Evolutionary conservation across 768 basidiomycete genomes (phyloP).

Genomic region (Lepiota subincarnata): DNA sequence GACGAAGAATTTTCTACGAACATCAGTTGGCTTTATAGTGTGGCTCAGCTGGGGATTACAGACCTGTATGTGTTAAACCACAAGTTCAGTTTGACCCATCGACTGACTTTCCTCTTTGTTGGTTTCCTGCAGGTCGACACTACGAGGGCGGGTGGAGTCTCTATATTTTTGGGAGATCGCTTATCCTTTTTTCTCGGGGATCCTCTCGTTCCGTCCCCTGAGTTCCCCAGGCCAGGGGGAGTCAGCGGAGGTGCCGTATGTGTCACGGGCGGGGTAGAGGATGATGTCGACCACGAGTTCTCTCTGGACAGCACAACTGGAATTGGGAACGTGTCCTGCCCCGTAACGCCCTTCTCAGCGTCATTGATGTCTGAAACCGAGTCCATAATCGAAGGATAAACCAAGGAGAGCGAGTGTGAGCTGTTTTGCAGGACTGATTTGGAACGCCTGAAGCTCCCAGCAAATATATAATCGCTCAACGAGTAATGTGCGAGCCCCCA

Average conservation of each 20-base stretch:
- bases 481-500: conserved; percentile 16
- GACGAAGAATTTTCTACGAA: conserved; percentile 66
- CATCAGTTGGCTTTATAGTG: not conserved
- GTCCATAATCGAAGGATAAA: conserved; percentile 13
- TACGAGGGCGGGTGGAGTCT: not conserved
- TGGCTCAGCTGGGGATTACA: conserved; percentile 9
- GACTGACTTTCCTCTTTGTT: conserved; percentile 33
- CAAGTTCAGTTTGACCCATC: conserved; percentile 56
- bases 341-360: conserved; percentile 33
- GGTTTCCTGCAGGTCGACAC: conserved; percentile 10
- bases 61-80: conserved; percentile 84
- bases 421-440: conserved; percentile 1
- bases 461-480: conserved; percentile 21
- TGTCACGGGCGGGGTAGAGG: conserved; percentile 11
- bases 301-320: conserved; percentile 17
- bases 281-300: conserved; percentile 11
- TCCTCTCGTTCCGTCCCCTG: not conserved
- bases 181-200: not conserved
- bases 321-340: conserved; percentile 24
- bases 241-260: conserved; percentile 7
- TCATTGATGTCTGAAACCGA: conserved; percentile 26
- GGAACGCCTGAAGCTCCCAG: conserved; percentile 15
- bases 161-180: not conserved
- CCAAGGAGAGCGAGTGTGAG: not conserved
- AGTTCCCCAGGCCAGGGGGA: not conserved